These are phyloP conservation scores for Prunus yedoensis DNA, from an alignment of 331 rosid genomes.

Conservation along the genomic window DNA sequence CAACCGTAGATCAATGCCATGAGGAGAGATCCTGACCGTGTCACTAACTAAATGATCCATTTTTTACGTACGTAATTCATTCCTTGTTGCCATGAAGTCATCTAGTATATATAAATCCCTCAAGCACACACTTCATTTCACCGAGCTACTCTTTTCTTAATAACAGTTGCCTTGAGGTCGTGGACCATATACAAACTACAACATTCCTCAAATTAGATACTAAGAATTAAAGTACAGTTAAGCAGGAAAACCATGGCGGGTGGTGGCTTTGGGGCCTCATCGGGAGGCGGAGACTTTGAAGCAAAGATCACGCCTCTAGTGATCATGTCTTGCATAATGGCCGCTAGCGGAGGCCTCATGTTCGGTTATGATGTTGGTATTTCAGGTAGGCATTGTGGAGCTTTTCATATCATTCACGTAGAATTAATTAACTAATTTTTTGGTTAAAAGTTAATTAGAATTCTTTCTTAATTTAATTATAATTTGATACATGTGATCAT, in stretches of 20 bases:
- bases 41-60: not conserved
- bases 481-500: not conserved
- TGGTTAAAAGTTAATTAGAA: not conserved
- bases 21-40: not conserved
- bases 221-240: not conserved
- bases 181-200: not conserved
- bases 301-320: conserved; percentile 32
- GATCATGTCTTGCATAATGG: conserved; percentile 25
- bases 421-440: not conserved
- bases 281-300: conserved; percentile 17
- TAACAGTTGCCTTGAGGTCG: not conserved
- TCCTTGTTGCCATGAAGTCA: not conserved
- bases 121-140: not conserved
- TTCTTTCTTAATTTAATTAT: not conserved
- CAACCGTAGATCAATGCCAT: not conserved
- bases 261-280: not conserved
- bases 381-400: conserved; percentile 16
- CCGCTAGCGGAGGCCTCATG: conserved; percentile 35
- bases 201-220: not conserved
- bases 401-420: not conserved
- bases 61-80: not conserved
- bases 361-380: conserved; percentile 37
- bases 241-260: conserved; percentile 1
- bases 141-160: not conserved
- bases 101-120: not conserved